Evolutionary conservation across 192 early-diverging fungal genomes (phyloP), one percentile per base, ranked within the genome.

Genomic region (Obelidium mucronatum): DNA sequence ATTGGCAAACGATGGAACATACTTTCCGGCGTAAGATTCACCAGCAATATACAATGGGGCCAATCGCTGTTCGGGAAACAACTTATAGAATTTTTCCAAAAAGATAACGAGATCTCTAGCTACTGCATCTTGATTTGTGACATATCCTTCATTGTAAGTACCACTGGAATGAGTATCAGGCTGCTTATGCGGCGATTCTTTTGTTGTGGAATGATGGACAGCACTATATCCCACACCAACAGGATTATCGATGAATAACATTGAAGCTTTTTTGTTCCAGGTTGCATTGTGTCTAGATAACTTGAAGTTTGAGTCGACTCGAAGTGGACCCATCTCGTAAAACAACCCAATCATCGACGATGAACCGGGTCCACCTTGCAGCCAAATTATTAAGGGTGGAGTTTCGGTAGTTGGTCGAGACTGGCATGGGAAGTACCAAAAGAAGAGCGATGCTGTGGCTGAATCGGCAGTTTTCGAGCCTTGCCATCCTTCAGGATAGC

Each of bases 301-400:
- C 39, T 80, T 84, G 55, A 88, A 79, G 34, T 87, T 83, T 28
- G 1, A 24, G 28, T 82, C 82, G 26, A 94, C 74, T 1, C 83
- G 80, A 19, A 93, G 74, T 30, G 94, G 94, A 0, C 94, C 94
- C 83, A 91, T 88, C 76, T 94, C 91, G 19, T 90, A 85, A 59
- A 88, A 90, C 40, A 87, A 75, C 2, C 94, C 94, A 65, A 95
- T 93, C 91, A 94, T 93, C 39, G 90, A 91, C 76, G 85, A 87
- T 26, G 88, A 90, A 17, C 93, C 94, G 22, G 94, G 94, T 3
- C 94, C 94, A 64, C 94, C 94, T 80, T 95, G 93, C 17, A 94
- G 79, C 93, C 93, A 91, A 19, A 95, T 73, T 30, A 93, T 60
- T 55, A 95, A 83, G 4, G 94, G 93, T 48, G 93, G 89, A 35